Evolutionary conservation across 2,329 filamentous ascomycete species (phyloP), one percentile per base, ranked within the genome.

Genomic region (Sclerotinia borealis): DNA sequence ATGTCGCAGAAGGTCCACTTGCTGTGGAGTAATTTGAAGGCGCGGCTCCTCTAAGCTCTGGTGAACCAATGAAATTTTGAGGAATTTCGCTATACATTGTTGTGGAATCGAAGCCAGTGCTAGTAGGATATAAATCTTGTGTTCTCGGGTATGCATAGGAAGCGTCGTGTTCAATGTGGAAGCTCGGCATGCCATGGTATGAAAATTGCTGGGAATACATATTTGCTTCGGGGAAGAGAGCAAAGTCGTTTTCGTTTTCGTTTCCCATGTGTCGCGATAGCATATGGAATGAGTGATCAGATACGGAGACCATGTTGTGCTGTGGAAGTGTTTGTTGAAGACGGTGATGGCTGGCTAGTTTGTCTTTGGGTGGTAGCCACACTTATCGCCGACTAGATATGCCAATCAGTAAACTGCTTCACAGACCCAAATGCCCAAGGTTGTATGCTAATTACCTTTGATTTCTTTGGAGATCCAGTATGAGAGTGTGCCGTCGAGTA

Each of bases 271-370:
- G 69, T 91, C 96, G 79, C 92, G 68, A 64, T 17, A 99, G 78
- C 95, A 99, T 13, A 93, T 95, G 61, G 97, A 96, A 70, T 88
- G 90, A 67, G 96, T 85, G 76, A 96, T 98, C 0, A 91, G 89
- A 39, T 88, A 89, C 9, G 83, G 79, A 1, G 87, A 91, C 13
- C 92, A 79, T 29, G 85, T 83, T 8, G 91, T 91, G 54, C 96
- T 56, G 50, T 39, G 41, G 17, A 17, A 13, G 83, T 29, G 96
- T 59, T 9, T 27, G 81, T 0, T 92, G 92, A 0, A 70, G 69
- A 72, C 70, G 64, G 67, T 65, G 65, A 68, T 62, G 63, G 67
- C 66, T 67, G 66, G 68, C 63, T 62, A 58, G 67, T 50, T 60
- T 69, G 65, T 65, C 62, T 63, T 62, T 55, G 36, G 61, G 43